Conservation (phyloP, 495 filamentous ascomycete genomes). For the Hypoxylon subgilvum region DNA sequence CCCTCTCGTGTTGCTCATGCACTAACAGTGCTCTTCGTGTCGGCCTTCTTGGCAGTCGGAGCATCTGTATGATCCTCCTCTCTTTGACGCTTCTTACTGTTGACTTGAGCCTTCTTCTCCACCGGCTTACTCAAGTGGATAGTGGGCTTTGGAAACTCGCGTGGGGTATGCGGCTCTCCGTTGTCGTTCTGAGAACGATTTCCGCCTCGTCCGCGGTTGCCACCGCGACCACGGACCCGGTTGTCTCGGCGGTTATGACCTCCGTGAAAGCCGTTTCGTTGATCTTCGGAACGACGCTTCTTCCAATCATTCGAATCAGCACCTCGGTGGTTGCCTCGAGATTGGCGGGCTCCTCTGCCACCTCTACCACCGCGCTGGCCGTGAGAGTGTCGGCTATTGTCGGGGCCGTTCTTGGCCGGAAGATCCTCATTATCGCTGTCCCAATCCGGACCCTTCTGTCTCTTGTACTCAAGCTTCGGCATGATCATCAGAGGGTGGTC, state of each 20-base stretch:
- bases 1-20: conserved; percentile 15
- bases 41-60: conserved; percentile 58
- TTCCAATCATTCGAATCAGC: conserved; percentile 70
- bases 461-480: conserved; percentile 85
- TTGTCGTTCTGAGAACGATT: conserved; percentile 44
- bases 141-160: conserved; percentile 37
- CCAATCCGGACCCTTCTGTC: conserved; percentile 70
- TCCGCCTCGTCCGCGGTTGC: conserved; percentile 46
- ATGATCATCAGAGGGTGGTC: conserved; percentile 74
- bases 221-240: conserved; percentile 45
- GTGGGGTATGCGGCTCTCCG: conserved; percentile 37
- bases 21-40: conserved; percentile 47
- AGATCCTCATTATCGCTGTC: conserved; percentile 68
- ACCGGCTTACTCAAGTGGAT: conserved; percentile 47
- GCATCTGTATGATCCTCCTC: conserved; percentile 48
- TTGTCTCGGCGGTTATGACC: conserved; percentile 39
- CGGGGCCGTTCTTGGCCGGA: conserved; percentile 55
- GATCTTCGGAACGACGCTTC: conserved; percentile 68
- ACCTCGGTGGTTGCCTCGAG: conserved; percentile 31
- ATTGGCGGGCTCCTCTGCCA: conserved; percentile 32
- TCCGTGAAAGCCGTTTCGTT: conserved; percentile 64
- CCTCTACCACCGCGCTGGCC: conserved; percentile 46
- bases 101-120: conserved; percentile 39
- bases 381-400: conserved; percentile 21
- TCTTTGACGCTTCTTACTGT: conserved; percentile 52